phyloP scores from a whole-genome alignment of 139 green algal species.

The Ettlia oleoabundans region DNA sequence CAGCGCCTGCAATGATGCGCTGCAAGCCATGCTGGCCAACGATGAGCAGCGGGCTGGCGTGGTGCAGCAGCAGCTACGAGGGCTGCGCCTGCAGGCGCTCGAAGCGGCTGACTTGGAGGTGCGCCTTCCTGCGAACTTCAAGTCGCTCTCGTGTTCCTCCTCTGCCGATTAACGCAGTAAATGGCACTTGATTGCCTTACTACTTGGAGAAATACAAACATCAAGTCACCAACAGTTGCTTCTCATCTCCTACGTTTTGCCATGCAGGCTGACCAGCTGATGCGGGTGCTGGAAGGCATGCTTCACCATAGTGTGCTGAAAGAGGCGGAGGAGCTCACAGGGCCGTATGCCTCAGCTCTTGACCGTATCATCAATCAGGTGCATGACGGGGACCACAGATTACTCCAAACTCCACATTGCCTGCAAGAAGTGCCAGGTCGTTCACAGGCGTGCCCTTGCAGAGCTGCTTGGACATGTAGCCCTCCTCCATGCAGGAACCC shows the following conservation, averaged over 20 bases:
- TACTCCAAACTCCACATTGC: too few species aligned
- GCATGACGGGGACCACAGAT: too few species aligned
- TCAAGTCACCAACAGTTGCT: too few species aligned
- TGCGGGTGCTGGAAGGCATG: slow-evolving; percentile 44
- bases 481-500: too few species aligned
- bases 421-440: too few species aligned
- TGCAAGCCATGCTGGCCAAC: slow-evolving; percentile 17
- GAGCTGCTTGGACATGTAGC: too few species aligned
- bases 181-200: too few species aligned
- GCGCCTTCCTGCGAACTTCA: background rate
- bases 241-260: background rate
- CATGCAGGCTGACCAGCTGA: slow-evolving; percentile 14
- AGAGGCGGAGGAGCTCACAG: slow-evolving; percentile 32
- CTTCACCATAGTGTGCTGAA: slow-evolving; percentile 40
- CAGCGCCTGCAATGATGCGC: slow-evolving; percentile 1
- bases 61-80: background rate
- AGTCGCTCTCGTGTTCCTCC: too few species aligned
- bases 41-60: background rate
- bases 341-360: slow-evolving; percentile 32
- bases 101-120: background rate
- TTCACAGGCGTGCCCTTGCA: too few species aligned
- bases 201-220: too few species aligned
- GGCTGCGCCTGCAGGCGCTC: background rate
- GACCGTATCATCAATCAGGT: slow-evolving; percentile 52
- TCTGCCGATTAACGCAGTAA: too few species aligned